A percentile compares a stretch with the other conserved stretches of the same genome.
phyloP scores from a whole-genome alignment of 768 basidiomycete species.

The Pleurotus platypus region DNA sequence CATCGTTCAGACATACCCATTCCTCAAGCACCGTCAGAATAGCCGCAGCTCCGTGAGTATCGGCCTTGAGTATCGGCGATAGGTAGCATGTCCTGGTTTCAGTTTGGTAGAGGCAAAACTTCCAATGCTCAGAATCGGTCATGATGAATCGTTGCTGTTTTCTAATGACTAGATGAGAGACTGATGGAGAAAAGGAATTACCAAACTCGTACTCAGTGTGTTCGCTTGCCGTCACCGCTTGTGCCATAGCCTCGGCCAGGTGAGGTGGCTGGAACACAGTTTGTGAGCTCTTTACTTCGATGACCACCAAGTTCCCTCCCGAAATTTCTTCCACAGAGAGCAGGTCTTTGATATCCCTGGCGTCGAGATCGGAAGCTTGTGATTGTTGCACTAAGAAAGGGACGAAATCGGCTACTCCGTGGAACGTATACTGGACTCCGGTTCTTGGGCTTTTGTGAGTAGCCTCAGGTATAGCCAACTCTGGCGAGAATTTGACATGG shows the following conservation, averaged over 20 bases:
- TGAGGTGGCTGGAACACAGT: neutral
- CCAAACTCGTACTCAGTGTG: neutral
- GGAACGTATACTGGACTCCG: too few relatives aligned
- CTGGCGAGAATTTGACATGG: too few relatives aligned
- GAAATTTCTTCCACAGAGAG: neutral
- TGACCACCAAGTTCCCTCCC: neutral
- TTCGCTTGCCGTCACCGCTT: neutral
- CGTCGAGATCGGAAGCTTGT: neutral
- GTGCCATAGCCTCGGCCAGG: neutral
- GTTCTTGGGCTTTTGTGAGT: too few relatives aligned
- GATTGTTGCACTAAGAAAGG: too few relatives aligned
- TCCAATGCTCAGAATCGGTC: neutral
- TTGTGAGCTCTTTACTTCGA: neutral
- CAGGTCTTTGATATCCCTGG: neutral
- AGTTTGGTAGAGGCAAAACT: neutral
- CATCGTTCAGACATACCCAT: neutral
- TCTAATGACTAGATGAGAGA: neutral
- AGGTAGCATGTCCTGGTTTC: neutral
- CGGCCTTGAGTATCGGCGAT: neutral
- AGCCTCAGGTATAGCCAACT: too few relatives aligned
- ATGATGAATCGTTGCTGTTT: neutral
- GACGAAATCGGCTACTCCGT: too few relatives aligned
- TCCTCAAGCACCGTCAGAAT: neutral
- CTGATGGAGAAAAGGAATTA: neutral
- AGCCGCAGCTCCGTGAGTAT: neutral